Conservation (phyloP, 2,329 filamentous ascomycete genomes). For the Trichoderma hamatum region DNA sequence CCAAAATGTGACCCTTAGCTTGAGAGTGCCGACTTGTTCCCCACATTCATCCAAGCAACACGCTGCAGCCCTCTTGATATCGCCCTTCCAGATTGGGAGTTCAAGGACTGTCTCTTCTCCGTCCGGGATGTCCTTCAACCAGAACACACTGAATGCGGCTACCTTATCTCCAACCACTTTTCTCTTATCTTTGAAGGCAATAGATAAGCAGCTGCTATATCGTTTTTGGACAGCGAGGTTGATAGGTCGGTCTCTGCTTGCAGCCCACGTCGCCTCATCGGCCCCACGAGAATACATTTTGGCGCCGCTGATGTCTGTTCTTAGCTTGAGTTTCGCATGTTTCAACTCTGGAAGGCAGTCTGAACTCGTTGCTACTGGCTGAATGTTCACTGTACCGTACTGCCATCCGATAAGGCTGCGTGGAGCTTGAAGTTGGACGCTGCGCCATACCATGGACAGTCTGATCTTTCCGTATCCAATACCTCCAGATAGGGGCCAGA, state of each 20-base stretch:
- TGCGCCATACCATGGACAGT: constrained; percentile 74
- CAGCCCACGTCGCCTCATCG: constrained; percentile 54
- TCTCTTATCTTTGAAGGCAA: constrained; percentile 51
- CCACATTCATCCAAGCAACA: constrained; percentile 50
- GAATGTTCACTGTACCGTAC: constrained; percentile 69
- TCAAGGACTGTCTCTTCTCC: constrained; percentile 64
- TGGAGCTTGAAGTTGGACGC: constrained; percentile 64
- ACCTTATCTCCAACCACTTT: constrained; percentile 34
- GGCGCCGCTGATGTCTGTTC: constrained; percentile 58
- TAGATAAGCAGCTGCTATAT: constrained; percentile 59
- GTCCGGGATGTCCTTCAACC: constrained; percentile 70
- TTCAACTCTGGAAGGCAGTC: constrained; percentile 51
- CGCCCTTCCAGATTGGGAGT: constrained; percentile 68
- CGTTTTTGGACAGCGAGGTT: constrained; percentile 62
- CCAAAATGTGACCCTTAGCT: constrained; percentile 44
- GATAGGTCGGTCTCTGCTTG: constrained; percentile 48
- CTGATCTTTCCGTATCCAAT: constrained; percentile 71
- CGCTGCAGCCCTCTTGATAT: constrained; percentile 51
- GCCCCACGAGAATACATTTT: constrained; percentile 57
- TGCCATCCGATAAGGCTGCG: constrained; percentile 67
- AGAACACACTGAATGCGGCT: constrained; percentile 65
- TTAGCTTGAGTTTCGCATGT: constrained; percentile 58
- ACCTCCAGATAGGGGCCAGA: constrained; percentile 69
- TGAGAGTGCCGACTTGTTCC: constrained; percentile 50
- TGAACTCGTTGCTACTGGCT: constrained; percentile 51